Percentiles rank a stretch among this genome's conserved stretches.
phyloP scores from a whole-genome alignment of 208 protist genomes.

The Herpetomonas tarakana region DNA sequence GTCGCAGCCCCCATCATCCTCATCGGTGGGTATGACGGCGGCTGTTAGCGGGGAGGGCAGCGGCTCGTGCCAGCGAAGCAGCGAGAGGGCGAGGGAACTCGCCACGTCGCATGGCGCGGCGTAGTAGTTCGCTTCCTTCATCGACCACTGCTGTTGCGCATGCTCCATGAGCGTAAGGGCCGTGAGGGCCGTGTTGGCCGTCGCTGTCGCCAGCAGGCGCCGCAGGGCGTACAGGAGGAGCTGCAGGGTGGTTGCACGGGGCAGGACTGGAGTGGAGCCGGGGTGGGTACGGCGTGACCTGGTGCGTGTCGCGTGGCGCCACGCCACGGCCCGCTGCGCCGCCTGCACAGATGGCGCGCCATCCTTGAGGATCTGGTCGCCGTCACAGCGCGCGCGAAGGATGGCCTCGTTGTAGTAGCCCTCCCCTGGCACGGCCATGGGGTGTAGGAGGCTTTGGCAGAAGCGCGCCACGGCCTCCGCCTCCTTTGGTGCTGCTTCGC shows the following conservation, averaged over 20 bases:
- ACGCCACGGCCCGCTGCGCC: slow-evolving; percentile 7
- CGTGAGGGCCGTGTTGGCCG: slow-evolving; percentile 28
- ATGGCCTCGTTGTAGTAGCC: slow-evolving; percentile 5
- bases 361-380: neutral
- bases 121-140: neutral
- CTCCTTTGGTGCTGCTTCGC: neutral
- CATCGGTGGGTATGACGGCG: neutral
- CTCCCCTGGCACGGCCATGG: slow-evolving; percentile 1
- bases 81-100: slow-evolving; percentile 10
- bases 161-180: neutral
- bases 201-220: slow-evolving; percentile 31
- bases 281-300: no score
- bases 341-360: slow-evolving; percentile 9
- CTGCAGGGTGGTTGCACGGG: slow-evolving; percentile 21
- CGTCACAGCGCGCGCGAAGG: neutral
- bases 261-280: neutral
- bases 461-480: neutral
- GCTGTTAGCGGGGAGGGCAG: neutral
- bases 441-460: neutral
- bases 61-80: slow-evolving; percentile 31
- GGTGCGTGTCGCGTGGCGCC: slow-evolving; percentile 3
- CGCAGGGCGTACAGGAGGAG: slow-evolving; percentile 36
- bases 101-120: slow-evolving; percentile 23
- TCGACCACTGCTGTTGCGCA: neutral
- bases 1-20: neutral